These are phyloP conservation scores for Ophiosphaerella korrae DNA, from an alignment of 2,329 filamentous ascomycete genomes.

Conservation along the genomic window DNA sequence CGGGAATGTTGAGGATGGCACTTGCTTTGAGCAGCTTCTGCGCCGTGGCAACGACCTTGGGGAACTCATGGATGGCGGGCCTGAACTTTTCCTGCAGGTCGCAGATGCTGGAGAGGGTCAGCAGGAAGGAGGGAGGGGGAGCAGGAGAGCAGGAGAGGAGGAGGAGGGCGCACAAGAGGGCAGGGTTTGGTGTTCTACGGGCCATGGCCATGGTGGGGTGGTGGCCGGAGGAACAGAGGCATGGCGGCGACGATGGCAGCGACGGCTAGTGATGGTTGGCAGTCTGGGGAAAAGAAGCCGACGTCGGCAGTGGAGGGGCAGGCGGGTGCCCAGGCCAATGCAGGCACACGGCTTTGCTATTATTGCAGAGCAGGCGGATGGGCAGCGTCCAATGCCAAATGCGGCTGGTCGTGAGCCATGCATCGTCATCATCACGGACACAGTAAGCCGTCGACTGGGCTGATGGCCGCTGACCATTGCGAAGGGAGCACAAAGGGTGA, in stretches of 20 bases:
- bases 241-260: too few species aligned
- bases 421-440: neutral
- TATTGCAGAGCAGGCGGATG: neutral
- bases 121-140: constrained; percentile 9
- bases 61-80: constrained; percentile 79
- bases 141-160: too few species aligned
- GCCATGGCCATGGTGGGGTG: constrained; percentile 12
- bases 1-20: constrained; percentile 71
- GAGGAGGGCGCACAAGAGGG: constrained; percentile 46
- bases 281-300: constrained; percentile 3
- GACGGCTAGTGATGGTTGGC: too few species aligned
- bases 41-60: constrained; percentile 67
- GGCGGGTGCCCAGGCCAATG: neutral
- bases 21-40: constrained; percentile 59
- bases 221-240: neutral
- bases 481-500: too few species aligned
- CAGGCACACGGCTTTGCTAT: too few species aligned
- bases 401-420: neutral
- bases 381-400: neutral
- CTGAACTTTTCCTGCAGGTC: constrained; percentile 95
- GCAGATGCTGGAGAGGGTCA: constrained; percentile 70
- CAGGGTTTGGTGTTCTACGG: constrained; percentile 42
- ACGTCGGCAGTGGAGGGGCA: constrained; percentile 18
- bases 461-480: too few species aligned
- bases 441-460: neutral